A percentile compares a stretch with the other conserved stretches of the same genome.
These are phyloP conservation scores for Plenodomus lindquistii DNA, from an alignment of 2,329 filamentous ascomycete species.

Conservation along the genomic window DNA sequence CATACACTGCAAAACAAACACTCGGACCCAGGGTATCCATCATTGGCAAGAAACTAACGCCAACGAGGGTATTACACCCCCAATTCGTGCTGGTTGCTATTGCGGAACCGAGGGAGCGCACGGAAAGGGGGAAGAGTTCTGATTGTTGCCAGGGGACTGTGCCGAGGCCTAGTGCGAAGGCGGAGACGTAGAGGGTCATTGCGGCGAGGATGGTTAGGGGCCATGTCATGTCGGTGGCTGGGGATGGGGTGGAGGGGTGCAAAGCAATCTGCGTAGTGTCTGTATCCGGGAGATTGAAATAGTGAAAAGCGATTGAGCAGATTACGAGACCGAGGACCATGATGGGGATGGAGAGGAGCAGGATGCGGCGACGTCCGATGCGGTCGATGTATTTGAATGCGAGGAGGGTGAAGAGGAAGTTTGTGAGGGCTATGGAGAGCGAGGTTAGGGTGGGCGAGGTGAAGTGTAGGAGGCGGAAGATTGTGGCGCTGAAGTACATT, in stretches of 20 bases:
- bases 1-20: conserved; percentile 83
- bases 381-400: conserved; percentile 52
- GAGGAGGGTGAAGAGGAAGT: conserved; percentile 52
- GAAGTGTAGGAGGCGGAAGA: conserved; percentile 54
- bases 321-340: conserved; percentile 76
- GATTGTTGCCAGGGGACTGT: conserved; percentile 97
- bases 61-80: conserved; percentile 83
- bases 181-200: conserved; percentile 81
- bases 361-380: conserved; percentile 58
- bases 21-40: conserved; percentile 75
- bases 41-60: conserved; percentile 84
- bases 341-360: conserved; percentile 81
- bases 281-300: conserved; percentile 55
- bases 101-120: conserved; percentile 73
- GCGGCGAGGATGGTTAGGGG: conserved; percentile 66
- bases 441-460: conserved; percentile 50
- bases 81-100: conserved; percentile 83
- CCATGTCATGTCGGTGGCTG: conserved; percentile 17
- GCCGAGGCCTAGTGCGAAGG: conserved; percentile 84
- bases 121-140: conserved; percentile 80
- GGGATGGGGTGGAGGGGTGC: conserved; percentile 9
- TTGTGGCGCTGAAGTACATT: conserved; percentile 55
- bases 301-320: conserved; percentile 73
- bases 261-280: conserved; percentile 3
- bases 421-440: conserved; percentile 50